Evolutionary conservation across 2,329 filamentous ascomycete species (phyloP), one percentile per base, ranked within the genome.

Genomic region (Fusarium goolgardi): DNA sequence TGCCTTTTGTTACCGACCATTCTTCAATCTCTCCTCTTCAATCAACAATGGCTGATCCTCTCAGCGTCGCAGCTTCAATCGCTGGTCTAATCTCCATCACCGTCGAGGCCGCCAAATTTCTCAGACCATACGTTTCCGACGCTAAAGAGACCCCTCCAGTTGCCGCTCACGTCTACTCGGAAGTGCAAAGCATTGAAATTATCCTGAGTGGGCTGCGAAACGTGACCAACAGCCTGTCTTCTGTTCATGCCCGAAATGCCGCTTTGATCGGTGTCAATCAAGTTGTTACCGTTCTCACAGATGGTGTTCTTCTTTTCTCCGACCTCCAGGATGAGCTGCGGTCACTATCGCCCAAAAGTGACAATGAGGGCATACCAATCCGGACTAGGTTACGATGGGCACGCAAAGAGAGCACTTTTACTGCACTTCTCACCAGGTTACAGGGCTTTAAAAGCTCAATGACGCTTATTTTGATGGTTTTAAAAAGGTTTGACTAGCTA

Each of bases 1-100:
- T 41, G 21, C 21, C 13, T 41, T 21, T 41, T 18, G 40, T 11
- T 11, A 11, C 9, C 9, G 3, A 16, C 21, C 6, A 6, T 10
- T 25, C 3, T 41, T 7, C 40, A 41, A 25, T 11, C 15, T 18
- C 9, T 16, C 40, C 25, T 41, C 40, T 18, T 41, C 15, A 18
- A 25, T 6, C 9, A 18, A 16, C 1, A 11, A 41, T 41, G 40
- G 21, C 40, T 0, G 65, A 69, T 15, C 66, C 57, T 3, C 4
- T 69, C 7, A 65, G 61, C 6, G 31, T 69, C 11, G 56, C 61
- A 7, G 65, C 55, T 13, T 69, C 57, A 0, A 65, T 69, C 2
- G 53, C 61, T 2, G 65, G 56, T 1, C 53, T 69, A 0, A 35
- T 63, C 0, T 62, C 56, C 3, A 51, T 50, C 2, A 46, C 44